Evolutionary conservation across 768 basidiomycete genomes (phyloP).

Genomic region (Tricholoma furcatifolium): DNA sequence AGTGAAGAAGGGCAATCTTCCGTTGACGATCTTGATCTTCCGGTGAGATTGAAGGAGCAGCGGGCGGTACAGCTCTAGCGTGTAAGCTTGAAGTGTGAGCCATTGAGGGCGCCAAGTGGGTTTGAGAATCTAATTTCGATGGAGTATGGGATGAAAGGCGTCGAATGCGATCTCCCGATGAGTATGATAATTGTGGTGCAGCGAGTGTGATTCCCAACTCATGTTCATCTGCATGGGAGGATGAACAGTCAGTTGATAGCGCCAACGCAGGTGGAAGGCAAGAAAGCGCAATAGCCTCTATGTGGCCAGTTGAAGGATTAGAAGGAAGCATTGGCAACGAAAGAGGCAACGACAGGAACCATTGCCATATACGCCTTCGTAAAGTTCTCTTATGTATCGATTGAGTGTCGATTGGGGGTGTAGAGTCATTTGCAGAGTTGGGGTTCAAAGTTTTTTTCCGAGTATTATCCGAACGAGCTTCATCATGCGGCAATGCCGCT

Average conservation of each 20-base stretch:
- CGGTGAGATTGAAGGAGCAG: not conserved
- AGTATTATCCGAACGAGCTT: not conserved
- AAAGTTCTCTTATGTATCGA: too few species aligned
- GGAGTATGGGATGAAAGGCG: slow-evolving; percentile 1
- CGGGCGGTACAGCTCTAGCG: not conserved
- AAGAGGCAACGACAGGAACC: too few species aligned
- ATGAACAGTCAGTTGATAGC: not conserved
- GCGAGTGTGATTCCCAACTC: not conserved
- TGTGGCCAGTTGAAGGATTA: not conserved
- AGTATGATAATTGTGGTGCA: not conserved
- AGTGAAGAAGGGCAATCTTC: slow-evolving; percentile 28
- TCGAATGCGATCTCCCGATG: slow-evolving; percentile 9
- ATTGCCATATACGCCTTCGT: too few species aligned
- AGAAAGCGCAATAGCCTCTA: slow-evolving; percentile 9
- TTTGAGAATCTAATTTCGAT: too few species aligned
- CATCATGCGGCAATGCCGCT: too few species aligned
- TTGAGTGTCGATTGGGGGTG: not conserved
- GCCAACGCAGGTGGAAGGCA: slow-evolving; percentile 1
- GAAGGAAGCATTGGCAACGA: slow-evolving; percentile 1
- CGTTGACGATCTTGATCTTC: not conserved
- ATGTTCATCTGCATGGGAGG: not conserved
- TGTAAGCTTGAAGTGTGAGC: not conserved
- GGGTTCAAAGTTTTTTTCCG: too few species aligned
- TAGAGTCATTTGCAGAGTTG: not conserved
- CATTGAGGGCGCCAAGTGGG: too few species aligned